Conservation (phyloP, 169 alveolate genomes). For the Cryptosporidium meleagridis region DNA sequence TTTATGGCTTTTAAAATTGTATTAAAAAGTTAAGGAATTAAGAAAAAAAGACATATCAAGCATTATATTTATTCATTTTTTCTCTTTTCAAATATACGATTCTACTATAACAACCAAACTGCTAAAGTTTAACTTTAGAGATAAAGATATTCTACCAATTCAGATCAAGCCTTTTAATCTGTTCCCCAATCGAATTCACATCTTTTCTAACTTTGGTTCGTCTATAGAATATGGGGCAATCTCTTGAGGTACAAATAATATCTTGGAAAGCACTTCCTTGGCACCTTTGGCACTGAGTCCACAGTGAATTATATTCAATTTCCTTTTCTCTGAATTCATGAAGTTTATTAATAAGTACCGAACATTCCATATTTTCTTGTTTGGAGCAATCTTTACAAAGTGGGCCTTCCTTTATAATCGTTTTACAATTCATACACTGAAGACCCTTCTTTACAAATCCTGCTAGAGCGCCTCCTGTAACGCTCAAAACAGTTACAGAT, state of each 20-base stretch:
- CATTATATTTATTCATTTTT: too few relatives aligned
- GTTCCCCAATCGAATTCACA: conserved; percentile 83
- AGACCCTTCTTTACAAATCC: conserved; percentile 90
- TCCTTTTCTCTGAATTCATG: conserved; percentile 88
- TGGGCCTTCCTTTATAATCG: conserved; percentile 85
- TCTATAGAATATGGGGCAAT: conserved; percentile 98
- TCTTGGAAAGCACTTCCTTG: conserved; percentile 95
- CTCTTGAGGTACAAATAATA: conserved; percentile 96
- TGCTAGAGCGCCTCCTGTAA: conserved; percentile 86
- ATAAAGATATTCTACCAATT: conserved; percentile 14
- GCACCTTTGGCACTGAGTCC: conserved; percentile 99
- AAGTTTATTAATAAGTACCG: conserved; percentile 83
- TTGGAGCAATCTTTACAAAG: conserved; percentile 79
- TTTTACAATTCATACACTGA: conserved; percentile 94
- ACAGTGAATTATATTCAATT: conserved; percentile 90
- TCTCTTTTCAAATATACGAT: too few relatives aligned
- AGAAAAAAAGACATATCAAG: too few relatives aligned
- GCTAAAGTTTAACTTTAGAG: neutral
- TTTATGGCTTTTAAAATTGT: too few relatives aligned
- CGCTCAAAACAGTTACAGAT: conserved; percentile 69
- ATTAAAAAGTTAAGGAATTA: neutral
- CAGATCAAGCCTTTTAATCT: conserved; percentile 68
- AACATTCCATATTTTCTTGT: conserved; percentile 76
- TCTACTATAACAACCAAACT: neutral
- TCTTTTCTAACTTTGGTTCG: conserved; percentile 94